Base-by-base conservation (phyloP, 2,329 filamentous ascomycete genomes). In the Hymenoscyphus repandus region DNA sequence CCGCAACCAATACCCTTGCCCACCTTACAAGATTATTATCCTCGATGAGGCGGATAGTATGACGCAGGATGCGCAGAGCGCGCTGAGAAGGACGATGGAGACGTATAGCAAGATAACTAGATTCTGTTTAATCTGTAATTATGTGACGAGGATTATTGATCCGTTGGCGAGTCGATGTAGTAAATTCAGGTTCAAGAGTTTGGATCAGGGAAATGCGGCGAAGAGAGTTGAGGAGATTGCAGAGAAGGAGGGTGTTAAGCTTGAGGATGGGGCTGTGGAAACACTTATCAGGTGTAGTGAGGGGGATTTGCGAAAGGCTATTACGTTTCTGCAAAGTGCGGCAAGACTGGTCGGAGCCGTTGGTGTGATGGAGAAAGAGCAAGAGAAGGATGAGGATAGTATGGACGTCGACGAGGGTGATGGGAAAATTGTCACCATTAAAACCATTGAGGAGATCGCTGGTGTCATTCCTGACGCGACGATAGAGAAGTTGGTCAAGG, bases 1-100 rank as follows among this genome's bases (percentile, higher is more conserved):
- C 73, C 74, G 82, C 70, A 70, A 76, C 53, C 72, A 85, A 65
- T 96, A 95, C 64, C 91, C 93, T 0, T 97, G 92, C 67, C 93
- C 93, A 18, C 93, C 93, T 0, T 99, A 96, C 76, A 99, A 99
- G 74, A 96, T 99, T 67, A 92, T 99, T 66, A 90, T 99, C 54
- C 82, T 99, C 53, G 93, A 99, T 70, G 93, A 99, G 74, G 93
- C 93, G 52, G 93, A 99, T 76, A 91, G 86, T 68, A 99, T 99
- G 93, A 99, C 93, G 1, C 88, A 88, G 20, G 93, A 93, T 47
- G 93, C 93, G 2, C 93, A 99, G 68, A 93, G 97, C 71, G 93
- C 93, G 17, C 79, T 99, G 33, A 82, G 93, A 60, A 79, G 95
- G 49, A 99, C 93, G 1, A 99, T 99, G 93, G 93, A 99, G 73